phyloP scores from a whole-genome alignment of 179 eudicot species.

The Pouteria campechiana region DNA sequence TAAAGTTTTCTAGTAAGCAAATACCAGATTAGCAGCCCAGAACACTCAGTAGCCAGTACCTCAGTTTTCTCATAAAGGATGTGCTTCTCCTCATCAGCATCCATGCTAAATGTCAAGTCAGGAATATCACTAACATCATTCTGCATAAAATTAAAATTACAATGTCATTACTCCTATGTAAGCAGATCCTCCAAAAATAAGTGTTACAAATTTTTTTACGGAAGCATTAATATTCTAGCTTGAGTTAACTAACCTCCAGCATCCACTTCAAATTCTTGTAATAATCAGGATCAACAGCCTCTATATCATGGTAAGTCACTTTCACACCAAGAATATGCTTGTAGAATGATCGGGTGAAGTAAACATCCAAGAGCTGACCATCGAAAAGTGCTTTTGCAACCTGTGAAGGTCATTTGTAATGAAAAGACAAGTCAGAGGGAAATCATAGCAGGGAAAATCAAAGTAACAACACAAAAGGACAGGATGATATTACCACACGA shows the following conservation, averaged over 20 bases:
- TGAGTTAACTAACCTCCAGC: slow-evolving; percentile 65
- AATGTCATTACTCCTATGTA: not conserved
- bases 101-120: slow-evolving; percentile 98
- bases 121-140: slow-evolving; percentile 89
- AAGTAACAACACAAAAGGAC: too few species aligned
- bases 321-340: slow-evolving; percentile 97
- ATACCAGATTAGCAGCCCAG: not conserved
- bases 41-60: slow-evolving; percentile 46
- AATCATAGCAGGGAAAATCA: not conserved
- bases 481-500: slow-evolving; percentile 68
- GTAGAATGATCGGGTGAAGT: slow-evolving; percentile 97
- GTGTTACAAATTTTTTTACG: not conserved
- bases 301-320: slow-evolving; percentile 98
- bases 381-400: slow-evolving; percentile 97
- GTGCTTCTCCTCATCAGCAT: slow-evolving; percentile 94
- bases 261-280: slow-evolving; percentile 97
- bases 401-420: slow-evolving; percentile 15
- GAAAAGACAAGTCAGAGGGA: not conserved
- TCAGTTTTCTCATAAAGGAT: slow-evolving; percentile 93
- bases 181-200: too few species aligned
- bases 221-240: not conserved
- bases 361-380: slow-evolving; percentile 91
- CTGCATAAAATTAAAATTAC: slow-evolving; percentile 22
- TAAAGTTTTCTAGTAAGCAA: too few species aligned
- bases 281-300: slow-evolving; percentile 98